Evolutionary conservation across 768 basidiomycete species (phyloP), one percentile per base, ranked within the genome.

Genomic region (Termitomyces sp.): DNA sequence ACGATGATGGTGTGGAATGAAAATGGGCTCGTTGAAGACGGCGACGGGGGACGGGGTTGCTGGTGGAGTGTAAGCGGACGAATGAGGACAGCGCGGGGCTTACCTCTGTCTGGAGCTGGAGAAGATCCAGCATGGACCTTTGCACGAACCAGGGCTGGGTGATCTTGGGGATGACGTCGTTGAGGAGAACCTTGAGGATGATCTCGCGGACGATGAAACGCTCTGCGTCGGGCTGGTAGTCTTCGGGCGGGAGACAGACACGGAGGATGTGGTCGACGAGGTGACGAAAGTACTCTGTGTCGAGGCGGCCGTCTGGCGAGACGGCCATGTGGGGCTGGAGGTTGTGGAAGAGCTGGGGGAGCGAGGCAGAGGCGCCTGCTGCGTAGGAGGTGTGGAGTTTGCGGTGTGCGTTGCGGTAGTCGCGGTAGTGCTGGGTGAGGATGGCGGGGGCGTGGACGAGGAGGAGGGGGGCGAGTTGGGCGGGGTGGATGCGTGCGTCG

Each of bases 141-240:
- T 93, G 86, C 46, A 96, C 82, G 69, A 97, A 98, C 94, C 95
- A 98, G 0, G 91, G 89, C 68, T 97, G 89, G 6, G 85, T 82
- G 51, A 96, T 69, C 63, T 83, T 86, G 32, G 87, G 86, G 26
- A 89, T 66, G 26, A 89, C 72, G 61, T 87, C 85, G 48, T 81
- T 80, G 60, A 94, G 74, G 6, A 98, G 73, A 24, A 91, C 78
- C 64, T 90, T 89, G 66, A 93, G 82, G 32, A 96, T 65, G 39
- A 97, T 76, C 74, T 98, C 96, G 57, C 93, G 85, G 42, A 91
- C 73, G 58, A 98, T 89, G 59, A 82, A 79, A n/a, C 92, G 82
- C 74, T 97, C 91, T 0, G 85, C 71, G 50, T 91, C 86, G 18
- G 93, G 83, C 10, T 81, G 81, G 68, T 87, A 93, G 67, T 97